Conservation (phyloP, 306 rosid genomes). For the barrel medic (Medicago truncatula) region DNA sequence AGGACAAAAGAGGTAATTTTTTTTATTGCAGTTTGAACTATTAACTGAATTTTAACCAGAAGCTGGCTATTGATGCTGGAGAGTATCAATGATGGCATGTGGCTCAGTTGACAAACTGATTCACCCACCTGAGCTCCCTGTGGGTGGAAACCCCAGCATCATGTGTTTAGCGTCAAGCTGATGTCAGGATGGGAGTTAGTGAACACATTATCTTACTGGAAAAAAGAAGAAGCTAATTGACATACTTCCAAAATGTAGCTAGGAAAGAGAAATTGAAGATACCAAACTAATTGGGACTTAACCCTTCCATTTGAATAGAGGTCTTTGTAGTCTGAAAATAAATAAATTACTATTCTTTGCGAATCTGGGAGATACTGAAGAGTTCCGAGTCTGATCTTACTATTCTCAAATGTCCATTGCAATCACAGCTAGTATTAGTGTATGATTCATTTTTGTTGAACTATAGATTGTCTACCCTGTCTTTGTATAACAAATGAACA, state of each 20-base stretch:
- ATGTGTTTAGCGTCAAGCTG: background rate
- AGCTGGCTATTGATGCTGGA: conserved; percentile 10
- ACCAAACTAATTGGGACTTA: background rate
- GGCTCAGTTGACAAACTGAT: conserved; percentile 12
- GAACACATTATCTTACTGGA: background rate
- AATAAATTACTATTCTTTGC: too few species aligned
- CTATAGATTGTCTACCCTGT: too few species aligned
- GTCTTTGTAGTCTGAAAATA: background rate
- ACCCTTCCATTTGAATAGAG: background rate
- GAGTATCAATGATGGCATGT: conserved; percentile 1
- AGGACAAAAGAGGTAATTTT: conserved; percentile 83
- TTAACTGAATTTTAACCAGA: conserved; percentile 14
- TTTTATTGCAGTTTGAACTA: conserved; percentile 2
- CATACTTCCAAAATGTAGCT: background rate
- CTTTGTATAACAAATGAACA: too few species aligned
- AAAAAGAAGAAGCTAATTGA: background rate
- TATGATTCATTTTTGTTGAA: too few species aligned
- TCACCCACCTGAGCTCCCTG: background rate
- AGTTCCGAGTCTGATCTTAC: too few species aligned
- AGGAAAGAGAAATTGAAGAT: background rate
- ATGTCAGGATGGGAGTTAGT: background rate
- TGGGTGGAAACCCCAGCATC: conserved; percentile 21
- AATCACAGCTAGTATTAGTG: too few species aligned
- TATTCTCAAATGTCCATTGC: too few species aligned
- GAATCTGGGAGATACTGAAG: too few species aligned